Base-by-base conservation (phyloP, 495 filamentous ascomycete genomes). In the Cetradonia linearis region DNA sequence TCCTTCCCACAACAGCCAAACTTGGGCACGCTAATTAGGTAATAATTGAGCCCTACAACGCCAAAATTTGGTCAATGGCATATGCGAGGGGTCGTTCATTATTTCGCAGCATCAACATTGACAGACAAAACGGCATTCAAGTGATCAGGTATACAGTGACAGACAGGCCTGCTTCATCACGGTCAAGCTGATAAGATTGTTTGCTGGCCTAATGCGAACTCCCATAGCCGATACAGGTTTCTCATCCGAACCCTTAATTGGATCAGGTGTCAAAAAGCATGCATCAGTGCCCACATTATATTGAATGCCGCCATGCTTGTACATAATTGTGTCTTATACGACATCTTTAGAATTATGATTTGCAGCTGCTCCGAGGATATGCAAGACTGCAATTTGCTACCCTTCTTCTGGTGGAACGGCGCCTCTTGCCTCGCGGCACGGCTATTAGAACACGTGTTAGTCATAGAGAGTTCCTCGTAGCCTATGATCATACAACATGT, bases 291-390 rank as follows among this genome's bases (percentile, higher is more conserved):
- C 28, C 50, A 54, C 50, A 25, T 13, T 54, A n/a, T 10, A n/a
- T 31, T n/a, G 13, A 46, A 46, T 46, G 25, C 42, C 42, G 42
- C 28, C 30, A 20, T 54, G 31, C n/a, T 25, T 2, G 30, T 54
- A 54, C 30, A 53, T 23, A 33, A 23, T 20, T 2, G 3, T 54
- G 5, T 34, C 3, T n/a, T 2, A 54, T 16, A 31, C 30, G 30
- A 54, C 50, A 34, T 34, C 7, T 46, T 46, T 46, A 34, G n/a
- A 54, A 54, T 9, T 54, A 34, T 33, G 30, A 34, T 54, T 36
- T 34, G 30, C 30, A 23, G 27, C 30, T 36, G 50, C 50, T 54
- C 50, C 50, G 50, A 54, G 50, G 50, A 54, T 36, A 54, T 54
- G 50, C 50, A 54, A 31, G 50, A 54, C 50, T 46, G 10, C 20